Evolutionary conservation across 2,329 filamentous ascomycete genomes (phyloP).

Genomic region (Colletotrichum siamense): DNA sequence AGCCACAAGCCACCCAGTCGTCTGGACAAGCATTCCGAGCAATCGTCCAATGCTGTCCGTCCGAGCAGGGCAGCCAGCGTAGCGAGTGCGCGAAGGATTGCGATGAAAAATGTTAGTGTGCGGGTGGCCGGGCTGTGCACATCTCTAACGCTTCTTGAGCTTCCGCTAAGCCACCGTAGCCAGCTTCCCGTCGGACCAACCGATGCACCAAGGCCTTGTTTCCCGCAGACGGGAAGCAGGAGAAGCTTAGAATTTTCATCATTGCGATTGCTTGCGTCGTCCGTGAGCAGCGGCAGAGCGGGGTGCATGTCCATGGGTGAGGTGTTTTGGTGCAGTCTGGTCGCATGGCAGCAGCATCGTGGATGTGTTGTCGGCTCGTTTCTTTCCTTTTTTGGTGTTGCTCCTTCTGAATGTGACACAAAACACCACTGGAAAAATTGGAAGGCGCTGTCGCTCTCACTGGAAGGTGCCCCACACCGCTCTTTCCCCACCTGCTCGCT

Average conservation of each 20-base stretch:
- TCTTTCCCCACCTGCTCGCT: neutral
- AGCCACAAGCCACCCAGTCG: slow-evolving; percentile 1
- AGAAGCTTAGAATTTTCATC: slow-evolving; percentile 2
- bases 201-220: slow-evolving; percentile 7
- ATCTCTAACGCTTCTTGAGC: neutral
- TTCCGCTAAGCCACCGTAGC: slow-evolving; percentile 11
- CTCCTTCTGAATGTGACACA: neutral
- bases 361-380: neutral
- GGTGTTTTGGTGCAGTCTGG: neutral
- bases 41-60: neutral
- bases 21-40: neutral
- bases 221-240: neutral
- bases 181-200: slow-evolving; percentile 4
- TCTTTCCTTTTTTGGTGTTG: neutral
- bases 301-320: neutral
- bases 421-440: neutral
- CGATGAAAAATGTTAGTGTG: neutral
- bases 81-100: neutral
- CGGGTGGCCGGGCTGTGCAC: slow-evolving; percentile 4
- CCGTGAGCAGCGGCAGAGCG: neutral
- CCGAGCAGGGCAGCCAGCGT: neutral
- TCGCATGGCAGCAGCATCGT: neutral
- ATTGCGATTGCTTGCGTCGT: neutral
- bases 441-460: neutral
- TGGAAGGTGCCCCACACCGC: neutral